A percentile compares a stretch with the other conserved stretches of the same genome.
Evolutionary conservation across 371 early-diverging fungal species (phyloP).

Genomic region (Choanephora cucurbitarum): DNA sequence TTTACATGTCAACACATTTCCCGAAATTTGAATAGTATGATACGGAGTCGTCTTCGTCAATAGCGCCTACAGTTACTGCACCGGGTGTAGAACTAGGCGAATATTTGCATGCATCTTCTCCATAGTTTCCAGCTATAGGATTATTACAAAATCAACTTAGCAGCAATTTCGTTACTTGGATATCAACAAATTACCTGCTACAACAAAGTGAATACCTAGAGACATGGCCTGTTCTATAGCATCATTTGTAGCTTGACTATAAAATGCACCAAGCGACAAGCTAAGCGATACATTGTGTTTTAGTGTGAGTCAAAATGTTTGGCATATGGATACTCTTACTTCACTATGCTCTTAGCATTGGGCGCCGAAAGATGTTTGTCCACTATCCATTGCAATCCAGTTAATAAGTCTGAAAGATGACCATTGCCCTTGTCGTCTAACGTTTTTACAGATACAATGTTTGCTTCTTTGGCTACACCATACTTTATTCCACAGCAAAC

Average conservation of each 20-base stretch:
- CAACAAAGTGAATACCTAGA: slow-evolving; percentile 57
- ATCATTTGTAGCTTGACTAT: slow-evolving; percentile 59
- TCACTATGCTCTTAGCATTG: slow-evolving; percentile 37
- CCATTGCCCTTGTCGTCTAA: slow-evolving; percentile 56
- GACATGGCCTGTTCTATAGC: slow-evolving; percentile 55
- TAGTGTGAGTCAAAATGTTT: no score
- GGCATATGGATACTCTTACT: slow-evolving; percentile 25
- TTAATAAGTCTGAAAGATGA: slow-evolving; percentile 57
- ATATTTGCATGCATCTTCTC: slow-evolving; percentile 79
- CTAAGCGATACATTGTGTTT: slow-evolving; percentile 17
- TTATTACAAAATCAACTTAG: neutral
- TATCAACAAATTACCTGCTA: slow-evolving; percentile 40
- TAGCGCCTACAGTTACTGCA: slow-evolving; percentile 90
- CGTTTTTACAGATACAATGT: slow-evolving; percentile 65
- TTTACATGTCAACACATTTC: slow-evolving; percentile 76
- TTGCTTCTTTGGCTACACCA: slow-evolving; percentile 64
- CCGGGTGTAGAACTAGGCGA: slow-evolving; percentile 83
- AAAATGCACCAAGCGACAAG: slow-evolving; percentile 58
- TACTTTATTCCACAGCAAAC: slow-evolving; percentile 59
- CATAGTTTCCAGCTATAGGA: slow-evolving; percentile 56
- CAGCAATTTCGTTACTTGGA: neutral
- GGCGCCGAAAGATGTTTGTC: slow-evolving; percentile 31
- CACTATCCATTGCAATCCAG: slow-evolving; percentile 66
- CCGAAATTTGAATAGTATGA: slow-evolving; percentile 81
- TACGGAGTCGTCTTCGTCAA: slow-evolving; percentile 68